Base-by-base conservation (phyloP, 73 alveolate species). In the Tetrahymena malaccensis region DNA sequence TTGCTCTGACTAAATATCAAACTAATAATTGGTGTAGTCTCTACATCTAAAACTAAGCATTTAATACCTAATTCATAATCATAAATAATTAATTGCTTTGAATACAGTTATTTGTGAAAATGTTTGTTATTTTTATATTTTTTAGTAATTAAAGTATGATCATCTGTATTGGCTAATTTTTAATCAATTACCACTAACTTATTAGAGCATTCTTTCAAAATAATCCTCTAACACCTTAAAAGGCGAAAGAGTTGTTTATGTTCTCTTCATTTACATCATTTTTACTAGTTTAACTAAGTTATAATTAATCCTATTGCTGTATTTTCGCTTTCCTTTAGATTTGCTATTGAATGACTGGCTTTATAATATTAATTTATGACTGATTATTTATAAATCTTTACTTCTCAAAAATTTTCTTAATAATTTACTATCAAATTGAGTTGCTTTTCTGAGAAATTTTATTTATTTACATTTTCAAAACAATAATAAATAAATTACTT, bases 1-100 rank as follows among this genome's bases (percentile, higher is more conserved):
- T 95, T 55, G 35, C 94, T 50, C 89, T 95, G 94, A 89, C 95
- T 50, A n/a, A 85, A 95, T 19, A 95, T 95, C n/a, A 95, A 83
- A 25, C 94, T 85, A 22, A 95, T 89, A 15, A 95, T 95, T 50
- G 95, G 95, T 4, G 94, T 95, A 9, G 97, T 89, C 27, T 95
- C 97, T 31, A 33, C 43, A 95, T 95, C 97, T 57, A 95, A 89
- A 43, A 95, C 85, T 35, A 95, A 44, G 27, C 97, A 95, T 50
- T 95, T 95, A 44, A 95, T 94, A 40, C 96, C 96, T 94, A 70
- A 25, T n/a, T n/a, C 11, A 70, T 27, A 70, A 70, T 70, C 7
- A 22, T n/a, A 70, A 22, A n/a, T 70, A 4, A n/a, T 70, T 70
- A n/a, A 31, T 70, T 70, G 5, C 37, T 70, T 70, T 10, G 5